Percentiles rank a stretch among this genome's conserved stretches.
Conservation (phyloP, 1,139 yeast species). For the Blastobotrys aristatus region DNA sequence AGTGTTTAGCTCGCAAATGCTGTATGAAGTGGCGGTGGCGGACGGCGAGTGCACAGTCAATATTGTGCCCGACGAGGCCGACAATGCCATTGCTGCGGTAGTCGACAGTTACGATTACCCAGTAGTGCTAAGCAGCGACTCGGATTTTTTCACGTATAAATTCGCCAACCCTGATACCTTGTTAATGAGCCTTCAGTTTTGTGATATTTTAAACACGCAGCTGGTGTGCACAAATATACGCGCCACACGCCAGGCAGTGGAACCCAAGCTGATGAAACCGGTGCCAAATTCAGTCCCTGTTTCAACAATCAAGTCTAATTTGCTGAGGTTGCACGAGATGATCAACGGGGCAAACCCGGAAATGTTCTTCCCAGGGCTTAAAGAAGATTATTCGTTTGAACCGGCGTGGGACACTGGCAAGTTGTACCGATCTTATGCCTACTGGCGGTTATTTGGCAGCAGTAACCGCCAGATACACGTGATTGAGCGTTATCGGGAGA, state of each 20-base stretch:
- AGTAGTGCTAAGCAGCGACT: conserved; percentile 16
- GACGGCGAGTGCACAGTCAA: not conserved
- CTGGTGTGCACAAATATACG: not conserved
- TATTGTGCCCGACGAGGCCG: conserved; percentile 19
- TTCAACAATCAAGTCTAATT: not conserved
- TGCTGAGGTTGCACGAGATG: conserved; percentile 14
- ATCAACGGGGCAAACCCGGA: conserved; percentile 10
- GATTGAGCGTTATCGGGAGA: conserved; percentile 8
- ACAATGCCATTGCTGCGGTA: conserved; percentile 17
- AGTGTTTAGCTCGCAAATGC: conserved; percentile 9
- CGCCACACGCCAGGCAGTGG: not conserved
- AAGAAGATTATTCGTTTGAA: conserved; percentile 6
- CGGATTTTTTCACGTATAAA: conserved; percentile 19
- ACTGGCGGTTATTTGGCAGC: conserved; percentile 5
- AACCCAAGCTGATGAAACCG: not conserved
- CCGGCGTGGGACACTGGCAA: conserved; percentile 15
- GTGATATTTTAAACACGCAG: not conserved
- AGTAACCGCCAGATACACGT: not conserved
- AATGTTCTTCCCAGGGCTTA: conserved; percentile 13
- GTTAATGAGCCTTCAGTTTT: conserved; percentile 5
- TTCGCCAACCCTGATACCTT: conserved; percentile 1
- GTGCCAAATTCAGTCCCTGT: not conserved
- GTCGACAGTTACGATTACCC: not conserved
- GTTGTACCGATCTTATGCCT: conserved; percentile 16
- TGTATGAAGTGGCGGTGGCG: conserved; percentile 5